phyloP scores from a whole-genome alignment of 768 basidiomycete genomes.

The Kwoniella dejecticola region DNA sequence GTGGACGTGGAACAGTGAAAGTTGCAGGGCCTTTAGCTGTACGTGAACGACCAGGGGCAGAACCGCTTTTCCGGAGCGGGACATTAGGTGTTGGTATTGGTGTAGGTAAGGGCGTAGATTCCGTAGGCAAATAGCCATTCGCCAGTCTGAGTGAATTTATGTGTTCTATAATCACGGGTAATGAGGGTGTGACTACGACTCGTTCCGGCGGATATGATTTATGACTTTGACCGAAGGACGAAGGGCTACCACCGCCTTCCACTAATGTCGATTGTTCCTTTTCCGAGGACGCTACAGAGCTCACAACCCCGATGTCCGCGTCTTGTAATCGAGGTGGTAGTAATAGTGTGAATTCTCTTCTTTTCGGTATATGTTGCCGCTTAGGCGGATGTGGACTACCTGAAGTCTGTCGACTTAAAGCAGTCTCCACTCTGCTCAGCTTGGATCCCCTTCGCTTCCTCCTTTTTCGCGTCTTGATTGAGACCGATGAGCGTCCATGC shows the following conservation, averaged over 20 bases:
- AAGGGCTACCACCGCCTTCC: constrained; percentile 8
- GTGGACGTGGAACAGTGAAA: constrained; percentile 26
- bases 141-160: constrained; percentile 36
- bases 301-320: constrained; percentile 16
- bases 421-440: constrained; percentile 33
- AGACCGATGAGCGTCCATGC: constrained; percentile 8
- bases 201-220: constrained; percentile 29
- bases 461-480: constrained; percentile 15
- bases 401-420: constrained; percentile 15
- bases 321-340: constrained; percentile 38
- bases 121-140: constrained; percentile 24
- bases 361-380: constrained; percentile 33
- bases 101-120: constrained; percentile 15
- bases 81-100: constrained; percentile 12
- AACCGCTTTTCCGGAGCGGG: constrained; percentile 23
- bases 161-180: constrained; percentile 38
- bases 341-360: constrained; percentile 49
- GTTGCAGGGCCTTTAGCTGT: constrained; percentile 16
- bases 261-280: constrained; percentile 6
- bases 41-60: constrained; percentile 26
- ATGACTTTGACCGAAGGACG: background rate
- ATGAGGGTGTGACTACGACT: constrained; percentile 44
- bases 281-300: constrained; percentile 16
- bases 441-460: constrained; percentile 23
- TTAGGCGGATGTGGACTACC: constrained; percentile 30